These are phyloP conservation scores for Kockovaella imperatae DNA, from an alignment of 768 basidiomycete species.

Conservation along the genomic window DNA sequence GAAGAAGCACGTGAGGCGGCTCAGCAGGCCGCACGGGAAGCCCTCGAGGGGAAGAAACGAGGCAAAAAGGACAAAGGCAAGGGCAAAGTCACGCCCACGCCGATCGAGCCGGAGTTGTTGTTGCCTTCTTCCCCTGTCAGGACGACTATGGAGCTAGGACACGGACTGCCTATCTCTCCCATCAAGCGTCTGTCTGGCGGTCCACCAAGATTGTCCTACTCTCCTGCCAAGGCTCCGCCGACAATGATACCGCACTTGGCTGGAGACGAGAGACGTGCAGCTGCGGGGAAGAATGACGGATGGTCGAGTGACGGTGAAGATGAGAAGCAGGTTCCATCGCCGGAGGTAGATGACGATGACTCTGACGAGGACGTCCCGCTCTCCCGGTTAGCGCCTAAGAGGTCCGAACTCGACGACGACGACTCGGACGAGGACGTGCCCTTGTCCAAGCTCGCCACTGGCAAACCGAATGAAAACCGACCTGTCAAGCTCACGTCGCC, in stretches of 20 bases:
- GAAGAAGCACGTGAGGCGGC: conserved; percentile 50
- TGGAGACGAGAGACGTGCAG: not conserved
- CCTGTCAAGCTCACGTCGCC: not conserved
- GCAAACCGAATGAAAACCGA: not conserved
- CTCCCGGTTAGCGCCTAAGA: not conserved
- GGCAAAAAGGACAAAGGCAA: conserved; percentile 23
- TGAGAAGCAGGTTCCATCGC: conserved; percentile 3
- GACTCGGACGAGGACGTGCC: conserved; percentile 31
- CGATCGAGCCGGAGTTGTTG: not conserved
- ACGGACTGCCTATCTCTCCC: conserved; percentile 1
- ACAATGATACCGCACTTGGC: not conserved
- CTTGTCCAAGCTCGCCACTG: conserved; percentile 26
- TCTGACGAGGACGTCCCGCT: conserved; percentile 21
- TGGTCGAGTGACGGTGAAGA: conserved; percentile 8
- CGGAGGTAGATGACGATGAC: conserved; percentile 5
- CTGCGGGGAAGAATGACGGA: not conserved
- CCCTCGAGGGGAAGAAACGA: conserved; percentile 43
- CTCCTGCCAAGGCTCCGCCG: conserved; percentile 6
- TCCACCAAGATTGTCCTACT: conserved; percentile 10
- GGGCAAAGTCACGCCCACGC: not conserved
- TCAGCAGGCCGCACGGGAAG: conserved; percentile 50
- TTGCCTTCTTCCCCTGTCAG: too few relatives aligned
- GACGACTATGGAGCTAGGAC: not conserved
- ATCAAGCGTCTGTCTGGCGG: not conserved
- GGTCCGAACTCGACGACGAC: conserved; percentile 3